phyloP scores from a whole-genome alignment of 208 protist genomes.

The Wallacemonas sp. region DNA sequence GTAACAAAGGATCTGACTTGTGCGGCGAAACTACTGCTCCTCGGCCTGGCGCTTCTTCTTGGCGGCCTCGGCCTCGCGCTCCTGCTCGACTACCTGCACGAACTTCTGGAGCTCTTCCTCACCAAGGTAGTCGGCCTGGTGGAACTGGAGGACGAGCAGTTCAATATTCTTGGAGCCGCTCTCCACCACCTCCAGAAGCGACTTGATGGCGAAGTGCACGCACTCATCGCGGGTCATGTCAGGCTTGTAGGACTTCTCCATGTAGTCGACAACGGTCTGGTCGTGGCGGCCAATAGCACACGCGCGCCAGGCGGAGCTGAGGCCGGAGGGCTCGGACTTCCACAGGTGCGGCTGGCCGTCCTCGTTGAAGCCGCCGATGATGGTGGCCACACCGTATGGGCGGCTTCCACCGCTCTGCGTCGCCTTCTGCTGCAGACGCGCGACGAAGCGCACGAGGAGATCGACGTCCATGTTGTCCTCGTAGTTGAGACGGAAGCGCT shows the following conservation, averaged over 20 bases:
- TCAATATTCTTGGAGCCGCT: constrained; percentile 92
- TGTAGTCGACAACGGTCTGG: constrained; percentile 98
- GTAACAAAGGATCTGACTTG: neutral
- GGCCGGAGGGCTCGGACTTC: constrained; percentile 90
- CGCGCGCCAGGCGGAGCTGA: constrained; percentile 82
- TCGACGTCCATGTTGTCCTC: constrained; percentile 98
- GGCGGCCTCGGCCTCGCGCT: constrained; percentile 85
- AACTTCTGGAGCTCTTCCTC: constrained; percentile 83
- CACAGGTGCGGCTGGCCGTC: constrained; percentile 94
- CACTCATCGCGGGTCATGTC: constrained; percentile 90
- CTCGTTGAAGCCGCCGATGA: constrained; percentile 99
- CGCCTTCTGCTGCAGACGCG: constrained; percentile 97
- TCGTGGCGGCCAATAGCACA: constrained; percentile 93
- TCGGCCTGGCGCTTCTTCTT: constrained; percentile 81
- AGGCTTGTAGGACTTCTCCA: constrained; percentile 98
- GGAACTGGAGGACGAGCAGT: constrained; percentile 79
- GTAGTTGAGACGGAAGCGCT: constrained; percentile 98
- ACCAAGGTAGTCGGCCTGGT: constrained; percentile 62
- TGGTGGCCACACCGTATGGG: constrained; percentile 99
- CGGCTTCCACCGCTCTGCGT: constrained; percentile 98
- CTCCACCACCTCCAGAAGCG: constrained; percentile 98
- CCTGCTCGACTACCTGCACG: constrained; percentile 83
- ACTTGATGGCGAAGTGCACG: constrained; percentile 97
- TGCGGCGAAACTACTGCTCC: constrained; percentile 50
- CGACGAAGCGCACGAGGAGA: constrained; percentile 98